These are phyloP conservation scores for Meyerozyma guilliermondii DNA, from an alignment of 1,139 yeast genomes.

Conservation along the genomic window DNA sequence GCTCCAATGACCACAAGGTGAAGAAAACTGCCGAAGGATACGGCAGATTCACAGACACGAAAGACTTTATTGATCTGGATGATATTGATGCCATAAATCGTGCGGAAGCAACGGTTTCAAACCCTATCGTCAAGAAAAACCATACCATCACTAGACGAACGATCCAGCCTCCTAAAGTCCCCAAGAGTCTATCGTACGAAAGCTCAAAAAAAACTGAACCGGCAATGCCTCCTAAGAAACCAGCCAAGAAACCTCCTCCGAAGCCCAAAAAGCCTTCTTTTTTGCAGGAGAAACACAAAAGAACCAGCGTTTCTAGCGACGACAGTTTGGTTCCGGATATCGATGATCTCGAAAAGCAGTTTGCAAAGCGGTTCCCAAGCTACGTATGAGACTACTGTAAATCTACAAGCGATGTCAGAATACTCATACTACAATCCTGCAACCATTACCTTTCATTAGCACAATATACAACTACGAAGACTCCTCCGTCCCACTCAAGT, in stretches of 20 bases:
- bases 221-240: not conserved
- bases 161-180: not conserved
- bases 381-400: conserved; percentile 25
- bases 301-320: conserved; percentile 37
- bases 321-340: conserved; percentile 44
- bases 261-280: conserved; percentile 58
- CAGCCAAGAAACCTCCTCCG: conserved; percentile 47
- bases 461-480: not conserved
- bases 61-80: conserved; percentile 19
- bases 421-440: too few relatives aligned
- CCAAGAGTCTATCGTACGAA: not conserved
- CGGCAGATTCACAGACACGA: conserved; percentile 61
- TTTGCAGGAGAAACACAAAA: conserved; percentile 31
- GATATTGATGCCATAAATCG: conserved; percentile 37
- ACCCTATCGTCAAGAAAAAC: not conserved
- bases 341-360: conserved; percentile 51
- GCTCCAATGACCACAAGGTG: conserved; percentile 41
- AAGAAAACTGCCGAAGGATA: conserved; percentile 69
- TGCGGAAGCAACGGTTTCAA: conserved; percentile 3
- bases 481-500: conserved; percentile 25
- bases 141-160: not conserved
- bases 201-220: not conserved
- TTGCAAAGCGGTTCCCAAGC: conserved; percentile 52
- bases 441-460: not conserved
- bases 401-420: not conserved